A percentile compares a stretch with the other conserved stretches of the same genome.
These are phyloP conservation scores for Actinidia polygama DNA, from an alignment of 179 eudicot species.

Conservation along the genomic window DNA sequence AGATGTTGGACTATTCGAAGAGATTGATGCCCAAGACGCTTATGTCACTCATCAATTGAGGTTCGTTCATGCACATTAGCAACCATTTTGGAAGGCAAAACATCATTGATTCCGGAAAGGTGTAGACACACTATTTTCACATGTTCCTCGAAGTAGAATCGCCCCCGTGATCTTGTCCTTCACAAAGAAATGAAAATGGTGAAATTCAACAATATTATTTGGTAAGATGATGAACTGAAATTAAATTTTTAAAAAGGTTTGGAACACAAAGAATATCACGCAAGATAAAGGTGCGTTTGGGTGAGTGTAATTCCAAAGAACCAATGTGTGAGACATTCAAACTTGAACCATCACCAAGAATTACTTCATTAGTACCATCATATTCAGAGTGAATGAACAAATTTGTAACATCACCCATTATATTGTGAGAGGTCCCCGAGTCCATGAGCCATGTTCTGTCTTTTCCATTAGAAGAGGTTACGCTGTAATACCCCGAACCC, in stretches of 20 bases:
- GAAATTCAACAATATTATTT: neutral
- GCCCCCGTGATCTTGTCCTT: too few relatives aligned
- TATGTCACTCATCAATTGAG: neutral
- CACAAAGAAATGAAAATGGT: too few relatives aligned
- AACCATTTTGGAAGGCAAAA: too few relatives aligned
- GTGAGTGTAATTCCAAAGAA: too few relatives aligned
- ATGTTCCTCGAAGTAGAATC: neutral
- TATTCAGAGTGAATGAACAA: slow-evolving; percentile 1
- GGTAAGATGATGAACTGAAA: slow-evolving; percentile 5
- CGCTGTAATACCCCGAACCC: neutral
- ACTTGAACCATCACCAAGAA: neutral
- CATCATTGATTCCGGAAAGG: neutral
- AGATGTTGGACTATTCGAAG: neutral
- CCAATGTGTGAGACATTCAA: too few relatives aligned
- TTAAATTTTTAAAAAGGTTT: neutral
- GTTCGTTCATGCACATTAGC: too few relatives aligned
- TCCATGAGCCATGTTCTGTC: slow-evolving; percentile 7
- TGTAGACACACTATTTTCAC: slow-evolving; percentile 5
- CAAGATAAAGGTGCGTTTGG: neutral
- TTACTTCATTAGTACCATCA: slow-evolving; percentile 13
- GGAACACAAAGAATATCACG: slow-evolving; percentile 3
- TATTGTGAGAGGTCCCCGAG: neutral
- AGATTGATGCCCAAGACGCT: slow-evolving; percentile 1
- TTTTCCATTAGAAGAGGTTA: neutral
- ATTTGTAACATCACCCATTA: neutral